These are phyloP conservation scores for Starmerella stellata DNA, from an alignment of 805 yeast genomes.

Conservation along the genomic window DNA sequence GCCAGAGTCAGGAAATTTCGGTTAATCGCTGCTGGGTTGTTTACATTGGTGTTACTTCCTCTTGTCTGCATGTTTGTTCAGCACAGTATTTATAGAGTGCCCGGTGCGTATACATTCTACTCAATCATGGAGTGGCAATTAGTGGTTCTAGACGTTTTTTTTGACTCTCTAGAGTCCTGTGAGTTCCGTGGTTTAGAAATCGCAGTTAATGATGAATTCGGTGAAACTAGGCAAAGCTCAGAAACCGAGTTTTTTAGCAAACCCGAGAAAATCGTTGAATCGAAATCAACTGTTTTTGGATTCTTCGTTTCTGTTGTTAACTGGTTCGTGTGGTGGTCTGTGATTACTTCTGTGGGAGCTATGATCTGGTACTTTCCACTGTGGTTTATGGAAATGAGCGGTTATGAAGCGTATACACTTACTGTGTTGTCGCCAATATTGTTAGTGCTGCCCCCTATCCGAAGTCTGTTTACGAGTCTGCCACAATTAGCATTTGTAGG, in stretches of 20 bases:
- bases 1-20: constrained; percentile 32
- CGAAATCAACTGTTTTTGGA: constrained; percentile 16
- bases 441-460: constrained; percentile 30
- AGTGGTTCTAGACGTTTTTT: constrained; percentile 63
- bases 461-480: constrained; percentile 24
- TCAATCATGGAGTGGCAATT: constrained; percentile 92
- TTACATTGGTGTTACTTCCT: constrained; percentile 62
- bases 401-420: constrained; percentile 47
- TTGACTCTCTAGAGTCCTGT: constrained; percentile 58
- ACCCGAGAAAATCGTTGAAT: constrained; percentile 2
- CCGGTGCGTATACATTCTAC: constrained; percentile 92
- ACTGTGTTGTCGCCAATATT: constrained; percentile 34
- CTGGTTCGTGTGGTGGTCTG: constrained; percentile 71
- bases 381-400: constrained; percentile 96
- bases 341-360: constrained; percentile 58
- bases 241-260: constrained; percentile 10
- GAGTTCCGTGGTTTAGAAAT: constrained; percentile 56
- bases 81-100: constrained; percentile 67
- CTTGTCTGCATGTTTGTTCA: constrained; percentile 76
- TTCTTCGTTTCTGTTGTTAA: constrained; percentile 31
- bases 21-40: constrained; percentile 34
- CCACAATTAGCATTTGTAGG: constrained; percentile 41
- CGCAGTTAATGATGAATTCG: constrained; percentile 20
- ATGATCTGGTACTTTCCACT: constrained; percentile 94
- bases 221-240: constrained; percentile 13